phyloP scores from a whole-genome alignment of 768 basidiomycete species.

The Suillus decipiens region DNA sequence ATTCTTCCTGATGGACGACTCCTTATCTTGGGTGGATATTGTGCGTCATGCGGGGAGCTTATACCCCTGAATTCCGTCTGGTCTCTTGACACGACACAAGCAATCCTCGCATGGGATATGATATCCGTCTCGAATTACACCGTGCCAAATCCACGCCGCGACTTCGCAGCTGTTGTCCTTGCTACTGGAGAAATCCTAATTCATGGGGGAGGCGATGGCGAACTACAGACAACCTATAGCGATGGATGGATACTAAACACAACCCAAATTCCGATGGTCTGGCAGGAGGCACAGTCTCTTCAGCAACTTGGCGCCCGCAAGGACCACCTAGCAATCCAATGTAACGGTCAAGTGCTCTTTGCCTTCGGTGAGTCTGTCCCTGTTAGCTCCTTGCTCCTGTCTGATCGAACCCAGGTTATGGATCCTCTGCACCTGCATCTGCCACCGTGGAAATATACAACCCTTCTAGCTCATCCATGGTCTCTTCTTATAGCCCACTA shows the following conservation, averaged over 20 bases:
- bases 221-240: conserved; percentile 49
- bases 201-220: conserved; percentile 74
- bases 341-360: conserved; percentile 66
- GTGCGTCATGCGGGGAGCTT: conserved; percentile 45
- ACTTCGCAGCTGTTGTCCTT: conserved; percentile 57
- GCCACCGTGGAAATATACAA: conserved; percentile 57
- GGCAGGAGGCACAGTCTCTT: conserved; percentile 54
- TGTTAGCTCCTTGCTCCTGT: not conserved
- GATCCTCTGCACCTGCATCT: conserved; percentile 43
- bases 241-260: conserved; percentile 78
- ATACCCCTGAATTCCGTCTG: conserved; percentile 63
- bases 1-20: conserved; percentile 70
- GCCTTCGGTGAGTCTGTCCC: conserved; percentile 63
- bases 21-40: conserved; percentile 76
- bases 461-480: conserved; percentile 37
- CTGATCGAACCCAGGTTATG: conserved; percentile 29
- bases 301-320: conserved; percentile 61
- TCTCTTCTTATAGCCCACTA: conserved; percentile 42
- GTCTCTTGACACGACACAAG: conserved; percentile 57
- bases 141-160: conserved; percentile 60
- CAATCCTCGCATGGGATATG: conserved; percentile 50
- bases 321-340: conserved; percentile 73
- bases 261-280: conserved; percentile 54
- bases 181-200: conserved; percentile 62
- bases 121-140: conserved; percentile 39